Evolutionary conservation across 1,139 yeast species (phyloP).

Genomic region (Kodamaea alishanica): DNA sequence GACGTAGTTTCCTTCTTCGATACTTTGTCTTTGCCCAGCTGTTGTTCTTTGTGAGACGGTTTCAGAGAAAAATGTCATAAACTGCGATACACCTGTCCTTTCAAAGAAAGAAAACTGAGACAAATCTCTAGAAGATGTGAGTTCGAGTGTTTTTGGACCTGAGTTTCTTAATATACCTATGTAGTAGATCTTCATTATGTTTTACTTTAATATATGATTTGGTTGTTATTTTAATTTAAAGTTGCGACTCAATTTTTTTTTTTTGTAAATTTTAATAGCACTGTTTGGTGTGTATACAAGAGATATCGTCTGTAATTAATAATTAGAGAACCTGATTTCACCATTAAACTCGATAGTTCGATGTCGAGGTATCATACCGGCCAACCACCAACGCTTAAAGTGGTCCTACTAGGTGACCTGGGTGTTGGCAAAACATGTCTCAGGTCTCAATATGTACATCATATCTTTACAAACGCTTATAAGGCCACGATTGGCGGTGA

Average conservation of each 20-base stretch:
- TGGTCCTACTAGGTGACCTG: conserved; percentile 56
- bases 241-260: too few relatives aligned
- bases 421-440: conserved; percentile 63
- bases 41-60: conserved; percentile 87
- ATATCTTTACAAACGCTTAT: conserved; percentile 54
- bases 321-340: too few relatives aligned
- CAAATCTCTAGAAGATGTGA: conserved; percentile 77
- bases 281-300: too few relatives aligned
- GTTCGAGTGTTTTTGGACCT: conserved; percentile 66
- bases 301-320: too few relatives aligned
- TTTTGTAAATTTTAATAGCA: too few relatives aligned
- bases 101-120: conserved; percentile 86
- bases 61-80: conserved; percentile 90
- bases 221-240: background rate
- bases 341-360: too few relatives aligned
- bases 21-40: conserved; percentile 89
- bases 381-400: conserved; percentile 39
- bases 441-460: conserved; percentile 56
- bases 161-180: conserved; percentile 75
- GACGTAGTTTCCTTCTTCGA: conserved; percentile 86
- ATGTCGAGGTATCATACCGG: conserved; percentile 2
- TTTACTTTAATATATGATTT: background rate
- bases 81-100: conserved; percentile 72
- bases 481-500: conserved; percentile 64
- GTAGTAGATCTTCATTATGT: conserved; percentile 78